A percentile compares a stretch with the other conserved stretches of the same genome.
Conservation (phyloP, 495 filamentous ascomycete species). For the Bombardia bombarda region DNA sequence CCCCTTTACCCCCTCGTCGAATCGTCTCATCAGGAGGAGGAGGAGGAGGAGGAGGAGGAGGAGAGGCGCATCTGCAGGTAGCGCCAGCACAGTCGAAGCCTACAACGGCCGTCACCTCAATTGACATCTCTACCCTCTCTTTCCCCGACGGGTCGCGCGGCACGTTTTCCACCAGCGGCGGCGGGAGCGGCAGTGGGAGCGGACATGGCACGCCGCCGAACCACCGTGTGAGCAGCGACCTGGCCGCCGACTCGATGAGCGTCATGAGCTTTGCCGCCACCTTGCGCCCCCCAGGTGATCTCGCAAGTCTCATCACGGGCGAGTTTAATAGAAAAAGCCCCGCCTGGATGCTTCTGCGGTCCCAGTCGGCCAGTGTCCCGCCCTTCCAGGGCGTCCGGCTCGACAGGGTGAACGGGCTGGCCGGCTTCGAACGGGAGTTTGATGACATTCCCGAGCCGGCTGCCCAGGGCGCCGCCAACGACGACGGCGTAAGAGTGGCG, state of each 20-base stretch:
- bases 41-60: no score
- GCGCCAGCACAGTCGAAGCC: slow-evolving; percentile 51
- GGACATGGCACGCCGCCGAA: slow-evolving; percentile 42
- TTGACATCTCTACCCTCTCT: slow-evolving; percentile 67
- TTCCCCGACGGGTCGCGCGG: slow-evolving; percentile 58
- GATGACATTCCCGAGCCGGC: slow-evolving; percentile 62
- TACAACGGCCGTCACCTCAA: slow-evolving; percentile 74
- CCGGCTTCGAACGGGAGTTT: slow-evolving; percentile 69
- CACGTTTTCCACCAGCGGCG: slow-evolving; percentile 47
- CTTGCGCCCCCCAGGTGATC: slow-evolving; percentile 60
- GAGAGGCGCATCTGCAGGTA: slow-evolving; percentile 35
- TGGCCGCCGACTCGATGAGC: slow-evolving; percentile 73
- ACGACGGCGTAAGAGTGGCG: slow-evolving; percentile 55
- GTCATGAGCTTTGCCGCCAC: slow-evolving; percentile 76
- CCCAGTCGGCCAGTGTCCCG: slow-evolving; percentile 49
- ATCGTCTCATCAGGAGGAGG: slow-evolving; percentile 4
- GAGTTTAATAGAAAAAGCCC: slow-evolving; percentile 48
- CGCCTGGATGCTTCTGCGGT: slow-evolving; percentile 51
- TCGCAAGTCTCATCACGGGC: slow-evolving; percentile 76
- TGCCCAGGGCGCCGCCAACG: slow-evolving; percentile 48
- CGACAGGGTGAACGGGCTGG: slow-evolving; percentile 45
- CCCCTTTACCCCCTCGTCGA: slow-evolving; percentile 59
- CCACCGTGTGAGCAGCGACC: slow-evolving; percentile 21
- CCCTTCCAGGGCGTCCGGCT: slow-evolving; percentile 44
- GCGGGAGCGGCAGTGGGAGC: slow-evolving; percentile 26